phyloP scores from a whole-genome alignment of 2,329 filamentous ascomycete species.

The Raffaelea deltoideospora region DNA sequence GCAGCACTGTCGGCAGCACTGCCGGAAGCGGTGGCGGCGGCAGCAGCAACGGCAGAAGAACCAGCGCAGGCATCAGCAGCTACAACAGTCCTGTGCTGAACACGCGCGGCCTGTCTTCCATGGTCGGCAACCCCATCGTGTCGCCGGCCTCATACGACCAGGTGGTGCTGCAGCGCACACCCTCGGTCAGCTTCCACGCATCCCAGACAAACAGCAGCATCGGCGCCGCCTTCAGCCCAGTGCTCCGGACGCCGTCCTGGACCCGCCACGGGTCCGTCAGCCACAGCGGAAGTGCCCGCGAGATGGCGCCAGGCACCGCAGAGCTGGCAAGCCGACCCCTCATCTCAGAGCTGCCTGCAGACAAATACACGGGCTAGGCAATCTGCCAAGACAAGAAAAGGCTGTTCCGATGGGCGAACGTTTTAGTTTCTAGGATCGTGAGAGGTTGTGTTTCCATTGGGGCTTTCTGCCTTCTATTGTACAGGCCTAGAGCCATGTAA shows the following conservation, averaged over 20 bases:
- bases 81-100: neutral
- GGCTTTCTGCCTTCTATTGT: no score
- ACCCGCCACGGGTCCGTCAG: neutral
- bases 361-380: conserved; percentile 2
- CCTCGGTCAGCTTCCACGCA: conserved; percentile 1
- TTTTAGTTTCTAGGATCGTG: no score
- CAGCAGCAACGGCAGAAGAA: neutral
- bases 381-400: neutral
- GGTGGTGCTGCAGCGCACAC: neutral
- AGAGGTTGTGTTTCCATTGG: no score
- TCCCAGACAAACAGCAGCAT: neutral
- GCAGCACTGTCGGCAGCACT: neutral
- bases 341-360: conserved; percentile 3
- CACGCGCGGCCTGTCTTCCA: neutral
- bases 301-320: neutral
- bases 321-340: conserved; percentile 1
- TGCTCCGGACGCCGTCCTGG: neutral
- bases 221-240: neutral
- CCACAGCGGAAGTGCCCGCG: neutral
- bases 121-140: conserved; percentile 1
- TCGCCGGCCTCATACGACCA: conserved; percentile 3
- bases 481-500: no score
- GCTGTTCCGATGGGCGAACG: no score
- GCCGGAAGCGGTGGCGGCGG: no score
- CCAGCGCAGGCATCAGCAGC: no score